Evolutionary conservation across 2,329 filamentous ascomycete species (phyloP), one percentile per base, ranked within the genome.

Genomic region (Aspergillus sp.): DNA sequence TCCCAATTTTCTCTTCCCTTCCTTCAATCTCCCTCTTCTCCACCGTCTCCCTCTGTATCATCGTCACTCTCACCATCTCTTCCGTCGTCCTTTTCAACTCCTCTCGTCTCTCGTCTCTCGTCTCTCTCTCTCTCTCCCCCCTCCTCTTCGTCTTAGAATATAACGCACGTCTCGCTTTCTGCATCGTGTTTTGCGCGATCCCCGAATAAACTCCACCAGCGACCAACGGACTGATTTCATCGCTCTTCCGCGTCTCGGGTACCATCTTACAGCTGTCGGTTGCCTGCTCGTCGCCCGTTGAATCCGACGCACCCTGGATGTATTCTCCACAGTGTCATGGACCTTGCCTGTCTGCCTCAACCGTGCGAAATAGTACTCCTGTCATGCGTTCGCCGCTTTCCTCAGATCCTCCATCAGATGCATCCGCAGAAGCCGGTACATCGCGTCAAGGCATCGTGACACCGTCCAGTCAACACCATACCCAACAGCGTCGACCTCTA

Each of bases 241-340:
- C 33, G 5, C 13, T 3, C 33, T 39, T 20, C 13, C 20, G 7
- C 7, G 27, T 30, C 39, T 56, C 51, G 44, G 42, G 27, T 42
- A 42, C 50, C 33, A 39, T 56, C 39, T 51, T 9, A 30, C 27
- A 8, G 12, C 34, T 48, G 37, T 24, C 27, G 53, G 46, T 56
- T 58, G 53, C 53, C 51, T 57, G 37, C 45, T 44, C 19, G 34
- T 33, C 53, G 51, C 57, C 59, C 53, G 45, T 40, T 39, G 24
- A 52, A 41, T 30, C 48, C 49, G 30, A 61, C 54, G 49, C 57
- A 65, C 58, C 63, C 64, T 72, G 68, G 62, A 73, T 73, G 69
- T 67, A 71, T 69, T 59, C 63, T 55, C 57, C 63, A 57, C 63
- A 64, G 61, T 72, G 69, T 64, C 63, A 72, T 73, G 70, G 68